phyloP scores from a whole-genome alignment of 2,329 filamentous ascomycete species.

The Aspergillus versicolor region DNA sequence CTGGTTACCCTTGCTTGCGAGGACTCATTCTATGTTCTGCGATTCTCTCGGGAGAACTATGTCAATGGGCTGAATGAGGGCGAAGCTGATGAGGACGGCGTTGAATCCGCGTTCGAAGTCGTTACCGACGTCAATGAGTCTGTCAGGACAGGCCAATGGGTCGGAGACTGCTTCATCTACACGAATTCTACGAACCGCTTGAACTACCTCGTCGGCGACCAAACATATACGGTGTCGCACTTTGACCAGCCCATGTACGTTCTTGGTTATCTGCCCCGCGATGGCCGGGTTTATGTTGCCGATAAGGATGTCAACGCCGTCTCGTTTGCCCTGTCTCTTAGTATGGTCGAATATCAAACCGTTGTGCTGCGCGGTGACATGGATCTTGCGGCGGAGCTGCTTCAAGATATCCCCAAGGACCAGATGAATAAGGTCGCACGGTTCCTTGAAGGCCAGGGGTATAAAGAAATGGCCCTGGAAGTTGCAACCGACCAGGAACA shows the following conservation, averaged over 20 bases:
- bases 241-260: conserved; percentile 96
- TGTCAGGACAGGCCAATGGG: conserved; percentile 93
- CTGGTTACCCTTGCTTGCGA: conserved; percentile 90
- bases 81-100: conserved; percentile 83
- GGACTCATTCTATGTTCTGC: conserved; percentile 89
- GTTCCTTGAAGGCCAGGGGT: conserved; percentile 94
- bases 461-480: conserved; percentile 92
- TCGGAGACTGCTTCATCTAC: conserved; percentile 98
- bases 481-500: conserved; percentile 94
- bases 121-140: conserved; percentile 93
- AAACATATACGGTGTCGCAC: conserved; percentile 95
- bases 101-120: conserved; percentile 93
- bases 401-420: conserved; percentile 80
- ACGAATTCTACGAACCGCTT: conserved; percentile 94
- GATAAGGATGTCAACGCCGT: conserved; percentile 94
- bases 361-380: conserved; percentile 90
- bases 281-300: conserved; percentile 90
- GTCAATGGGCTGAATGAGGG: conserved; percentile 78
- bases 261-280: conserved; percentile 89
- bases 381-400: conserved; percentile 82
- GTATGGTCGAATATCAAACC: conserved; percentile 95
- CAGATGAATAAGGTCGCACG: conserved; percentile 98
- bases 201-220: conserved; percentile 96
- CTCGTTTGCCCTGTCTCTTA: conserved; percentile 85
- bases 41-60: conserved; percentile 88